A percentile compares a stretch with the other conserved stretches of the same genome.
These are phyloP conservation scores for Verticillium tricorpus DNA, from an alignment of 2,329 filamentous ascomycete species.

Conservation along the genomic window DNA sequence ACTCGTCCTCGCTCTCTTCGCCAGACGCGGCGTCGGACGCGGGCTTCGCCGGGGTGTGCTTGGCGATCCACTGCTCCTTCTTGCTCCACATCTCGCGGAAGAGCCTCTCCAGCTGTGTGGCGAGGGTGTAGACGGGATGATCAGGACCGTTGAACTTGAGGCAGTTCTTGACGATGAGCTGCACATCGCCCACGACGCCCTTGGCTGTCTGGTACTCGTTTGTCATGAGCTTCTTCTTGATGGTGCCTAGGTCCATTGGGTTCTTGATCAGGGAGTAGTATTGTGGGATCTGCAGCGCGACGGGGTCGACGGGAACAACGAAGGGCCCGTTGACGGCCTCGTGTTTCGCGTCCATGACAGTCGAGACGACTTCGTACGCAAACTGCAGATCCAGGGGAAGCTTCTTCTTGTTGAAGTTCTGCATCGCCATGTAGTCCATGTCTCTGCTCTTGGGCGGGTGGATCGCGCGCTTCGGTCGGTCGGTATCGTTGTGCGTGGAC, in stretches of 20 bases:
- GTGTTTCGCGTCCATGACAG: slow-evolving; percentile 73
- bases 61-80: slow-evolving; percentile 77
- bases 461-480: slow-evolving; percentile 87
- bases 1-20: slow-evolving; percentile 64
- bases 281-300: slow-evolving; percentile 86
- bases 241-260: slow-evolving; percentile 91
- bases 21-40: slow-evolving; percentile 58
- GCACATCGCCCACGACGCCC: slow-evolving; percentile 81
- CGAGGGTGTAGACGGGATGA: slow-evolving; percentile 69
- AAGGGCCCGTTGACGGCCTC: slow-evolving; percentile 67
- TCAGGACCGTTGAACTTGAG: slow-evolving; percentile 79
- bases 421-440: slow-evolving; percentile 73
- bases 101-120: slow-evolving; percentile 66
- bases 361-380: slow-evolving; percentile 74
- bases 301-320: slow-evolving; percentile 81
- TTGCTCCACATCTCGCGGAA: slow-evolving; percentile 73
- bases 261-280: slow-evolving; percentile 95
- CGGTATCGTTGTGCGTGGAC: slow-evolving; percentile 70
- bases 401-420: slow-evolving; percentile 88
- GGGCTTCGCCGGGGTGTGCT: slow-evolving; percentile 55
- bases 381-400: slow-evolving; percentile 85
- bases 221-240: slow-evolving; percentile 68
- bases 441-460: slow-evolving; percentile 88
- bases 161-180: slow-evolving; percentile 83
- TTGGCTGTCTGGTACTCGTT: slow-evolving; percentile 78